Conservation (phyloP, 2,329 filamentous ascomycete species). For the Grosmannia huntii region DNA sequence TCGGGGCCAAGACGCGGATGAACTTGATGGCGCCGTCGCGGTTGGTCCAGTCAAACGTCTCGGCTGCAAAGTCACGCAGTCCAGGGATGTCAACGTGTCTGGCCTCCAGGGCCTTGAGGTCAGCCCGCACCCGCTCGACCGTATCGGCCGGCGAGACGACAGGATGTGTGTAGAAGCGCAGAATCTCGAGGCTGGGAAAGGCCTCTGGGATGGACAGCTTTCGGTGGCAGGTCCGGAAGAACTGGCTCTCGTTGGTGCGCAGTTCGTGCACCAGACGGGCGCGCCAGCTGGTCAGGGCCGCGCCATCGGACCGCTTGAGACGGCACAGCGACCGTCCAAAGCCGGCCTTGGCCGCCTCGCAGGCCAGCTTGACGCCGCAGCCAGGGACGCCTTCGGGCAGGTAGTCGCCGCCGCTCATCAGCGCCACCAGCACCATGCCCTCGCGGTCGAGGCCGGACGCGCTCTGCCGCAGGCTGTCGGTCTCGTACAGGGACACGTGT, state of each 20-base stretch:
- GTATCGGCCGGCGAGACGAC: conserved; percentile 55
- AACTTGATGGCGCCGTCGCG: conserved; percentile 73
- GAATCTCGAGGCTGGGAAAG: conserved; percentile 68
- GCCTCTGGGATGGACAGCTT: conserved; percentile 61
- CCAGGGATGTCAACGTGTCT: conserved; percentile 48
- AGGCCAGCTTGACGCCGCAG: conserved; percentile 78
- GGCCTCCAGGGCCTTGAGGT: conserved; percentile 40
- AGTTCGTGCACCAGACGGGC: conserved; percentile 62
- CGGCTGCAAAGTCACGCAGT: conserved; percentile 60
- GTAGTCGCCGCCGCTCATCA: conserved; percentile 95
- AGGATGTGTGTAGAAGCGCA: conserved; percentile 81
- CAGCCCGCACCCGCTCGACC: conserved; percentile 38
- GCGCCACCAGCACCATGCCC: conserved; percentile 84
- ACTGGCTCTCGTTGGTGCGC: conserved; percentile 67
- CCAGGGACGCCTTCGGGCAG: conserved; percentile 75
- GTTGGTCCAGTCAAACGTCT: conserved; percentile 79
- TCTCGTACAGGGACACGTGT: conserved; percentile 73
- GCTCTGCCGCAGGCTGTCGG: conserved; percentile 30
- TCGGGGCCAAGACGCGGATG: conserved; percentile 65
- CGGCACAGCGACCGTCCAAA: conserved; percentile 67
- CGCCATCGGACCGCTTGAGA: conserved; percentile 45
- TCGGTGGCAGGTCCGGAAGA: conserved; percentile 66
- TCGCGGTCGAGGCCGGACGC: conserved; percentile 57
- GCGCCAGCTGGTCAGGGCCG: conserved; percentile 56
- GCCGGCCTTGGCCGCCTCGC: conserved; percentile 77